Evolutionary conservation across 2,329 filamentous ascomycete species (phyloP), one percentile per base, ranked within the genome.

Genomic region (Magnaporthiopsis rhizophila): DNA sequence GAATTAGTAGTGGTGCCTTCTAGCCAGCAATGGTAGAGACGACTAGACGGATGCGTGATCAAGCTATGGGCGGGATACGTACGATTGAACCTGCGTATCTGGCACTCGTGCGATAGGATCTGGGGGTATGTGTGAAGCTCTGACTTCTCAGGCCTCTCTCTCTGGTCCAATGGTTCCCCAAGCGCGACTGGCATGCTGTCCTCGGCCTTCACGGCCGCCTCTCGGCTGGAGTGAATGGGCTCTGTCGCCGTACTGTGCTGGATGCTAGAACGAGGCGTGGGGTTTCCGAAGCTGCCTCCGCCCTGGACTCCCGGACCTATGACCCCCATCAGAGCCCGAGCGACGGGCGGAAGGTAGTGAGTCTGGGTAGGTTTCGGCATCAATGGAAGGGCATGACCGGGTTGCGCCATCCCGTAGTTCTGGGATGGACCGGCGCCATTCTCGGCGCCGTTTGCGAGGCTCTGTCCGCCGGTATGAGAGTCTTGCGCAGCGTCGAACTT

Each of bases 81-180:
- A 63, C 53, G 62, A 18, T 58, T 58, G 45, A 63, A 58, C n/a
- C 62, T 34, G n/a, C 62, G 26, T 8, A 36, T 58, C 53, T 63
- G 62, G 26, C 62, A 63, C 32, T 63, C 53, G 18, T 21, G 53
- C 9, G 38, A 57, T 6, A 63, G 8, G 11, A 21, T 15, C n/a
- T 28, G 24, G 53, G 53, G 24, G 13, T 6, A 13, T 3, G 24
- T 4, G 30, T 34, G 13, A 36, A n/a, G 11, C 9, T 30, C 53
- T 50, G 56, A 7, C 18, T 24, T 34, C 8, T 18, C n/a, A 13
- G 53, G 32, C 8, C n/a, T 57, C 12, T 38, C 28, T 9, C 1
- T 30, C 28, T 28, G 34, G 7, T 8, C 50, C 24, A 12, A 30
- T 28, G 62, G 15, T 8, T 53, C 26, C 21, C 5, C 28, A 56